A percentile compares a stretch with the other conserved stretches of the same genome.
phyloP scores from a whole-genome alignment of 805 yeast genomes.

The Saccharomyces paradoxus region DNA sequence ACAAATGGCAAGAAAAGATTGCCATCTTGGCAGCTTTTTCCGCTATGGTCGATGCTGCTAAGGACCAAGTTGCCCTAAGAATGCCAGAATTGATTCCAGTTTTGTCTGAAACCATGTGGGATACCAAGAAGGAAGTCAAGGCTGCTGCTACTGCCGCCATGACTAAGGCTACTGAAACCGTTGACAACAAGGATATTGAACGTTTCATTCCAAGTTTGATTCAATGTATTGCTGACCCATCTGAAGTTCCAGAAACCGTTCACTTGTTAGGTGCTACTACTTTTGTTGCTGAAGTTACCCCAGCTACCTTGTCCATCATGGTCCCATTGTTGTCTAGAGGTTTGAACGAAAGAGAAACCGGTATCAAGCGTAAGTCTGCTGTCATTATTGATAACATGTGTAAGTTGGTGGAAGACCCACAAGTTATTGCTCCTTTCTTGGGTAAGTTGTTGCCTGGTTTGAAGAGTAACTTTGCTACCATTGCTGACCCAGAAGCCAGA shows the following conservation, averaged over 20 bases:
- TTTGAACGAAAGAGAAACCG: conserved; percentile 98
- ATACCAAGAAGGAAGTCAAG: conserved; percentile 97
- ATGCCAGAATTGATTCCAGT: conserved; percentile 99
- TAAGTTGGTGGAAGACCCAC: conserved; percentile 99
- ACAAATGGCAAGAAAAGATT: conserved; percentile 98
- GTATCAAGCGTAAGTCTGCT: conserved; percentile 99
- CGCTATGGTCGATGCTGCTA: conserved; percentile 86
- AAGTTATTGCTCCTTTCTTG: conserved; percentile 99
- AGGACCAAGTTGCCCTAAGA: conserved; percentile 92
- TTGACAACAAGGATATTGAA: conserved; percentile 99
- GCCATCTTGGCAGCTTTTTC: conserved; percentile 80
- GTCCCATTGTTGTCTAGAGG: conserved; percentile 98
- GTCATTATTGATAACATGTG: conserved; percentile 99
- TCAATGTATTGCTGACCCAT: conserved; percentile 93
- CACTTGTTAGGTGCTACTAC: conserved; percentile 99
- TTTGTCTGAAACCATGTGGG: conserved; percentile 99
- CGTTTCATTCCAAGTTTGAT: conserved; percentile 97
- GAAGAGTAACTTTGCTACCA: conserved; percentile 86
- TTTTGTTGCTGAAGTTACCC: conserved; percentile 98
- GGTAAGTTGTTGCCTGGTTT: conserved; percentile 91
- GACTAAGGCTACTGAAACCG: conserved; percentile 93
- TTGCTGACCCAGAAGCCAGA: conserved; percentile 99
- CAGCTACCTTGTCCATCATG: conserved; percentile 98
- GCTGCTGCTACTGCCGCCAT: conserved; percentile 92
- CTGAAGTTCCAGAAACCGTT: conserved; percentile 97